These are phyloP conservation scores for Litsea cubeba DNA, from an alignment of 164 flowering plant species.

Conservation along the genomic window DNA sequence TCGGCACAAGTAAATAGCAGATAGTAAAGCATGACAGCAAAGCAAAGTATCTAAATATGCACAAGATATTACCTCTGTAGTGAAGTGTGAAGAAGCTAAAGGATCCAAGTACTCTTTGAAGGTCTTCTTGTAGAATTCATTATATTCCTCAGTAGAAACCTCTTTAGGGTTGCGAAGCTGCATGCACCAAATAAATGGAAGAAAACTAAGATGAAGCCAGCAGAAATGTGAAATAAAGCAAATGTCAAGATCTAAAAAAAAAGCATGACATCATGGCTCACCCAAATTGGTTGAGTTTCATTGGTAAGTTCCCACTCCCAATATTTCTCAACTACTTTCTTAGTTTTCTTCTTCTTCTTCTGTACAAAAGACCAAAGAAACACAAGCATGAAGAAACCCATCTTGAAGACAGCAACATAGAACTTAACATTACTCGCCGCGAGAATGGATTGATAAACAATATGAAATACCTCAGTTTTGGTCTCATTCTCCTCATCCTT, in stretches of 20 bases:
- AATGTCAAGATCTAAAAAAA: neutral
- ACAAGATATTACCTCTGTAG: conserved; percentile 69
- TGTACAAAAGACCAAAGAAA: conserved; percentile 19
- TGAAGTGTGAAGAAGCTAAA: conserved; percentile 90
- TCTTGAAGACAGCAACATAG: neutral
- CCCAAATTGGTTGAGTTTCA: conserved; percentile 97
- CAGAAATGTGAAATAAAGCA: neutral
- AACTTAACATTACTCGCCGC: no score
- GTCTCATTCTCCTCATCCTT: conserved; percentile 59
- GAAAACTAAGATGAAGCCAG: neutral
- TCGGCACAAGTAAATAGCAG: neutral
- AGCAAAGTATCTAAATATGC: neutral
- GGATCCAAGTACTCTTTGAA: conserved; percentile 96
- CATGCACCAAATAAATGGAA: conserved; percentile 1
- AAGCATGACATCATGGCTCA: conserved; percentile 19
- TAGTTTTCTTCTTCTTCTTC: conserved; percentile 96
- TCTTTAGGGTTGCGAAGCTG: conserved; percentile 95
- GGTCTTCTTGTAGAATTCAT: conserved; percentile 87
- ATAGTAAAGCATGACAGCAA: no score
- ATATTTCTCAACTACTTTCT: conserved; percentile 82
- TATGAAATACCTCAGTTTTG: conserved; percentile 50
- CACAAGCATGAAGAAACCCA: neutral
- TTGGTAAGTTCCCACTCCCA: conserved; percentile 97
- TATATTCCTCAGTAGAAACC: conserved; percentile 86
- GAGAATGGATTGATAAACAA: no score